Conservation (phyloP, 2,329 filamentous ascomycete species). For the Venturia nashicola region DNA sequence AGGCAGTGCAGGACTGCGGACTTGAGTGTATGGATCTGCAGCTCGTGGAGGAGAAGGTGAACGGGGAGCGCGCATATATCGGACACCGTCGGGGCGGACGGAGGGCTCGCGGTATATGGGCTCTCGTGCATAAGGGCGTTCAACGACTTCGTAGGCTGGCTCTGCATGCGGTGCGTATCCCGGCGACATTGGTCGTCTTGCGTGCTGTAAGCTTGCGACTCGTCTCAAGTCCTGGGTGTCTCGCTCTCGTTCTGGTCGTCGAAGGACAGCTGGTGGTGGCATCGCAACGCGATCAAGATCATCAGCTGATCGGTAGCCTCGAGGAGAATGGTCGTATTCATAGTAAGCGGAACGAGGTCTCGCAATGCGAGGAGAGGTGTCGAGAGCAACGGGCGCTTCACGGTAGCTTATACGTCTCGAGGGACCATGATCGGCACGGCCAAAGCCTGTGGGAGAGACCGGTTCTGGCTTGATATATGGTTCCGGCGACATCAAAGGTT, state of each 20-base stretch:
- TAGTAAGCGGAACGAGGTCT: conserved; percentile 21
- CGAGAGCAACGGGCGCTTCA: not conserved
- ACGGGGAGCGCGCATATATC: conserved; percentile 21
- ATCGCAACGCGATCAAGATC: conserved; percentile 26
- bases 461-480: conserved; percentile 10
- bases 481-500: not conserved
- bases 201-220: conserved; percentile 35
- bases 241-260: conserved; percentile 26
- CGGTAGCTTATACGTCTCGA: conserved; percentile 3
- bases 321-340: conserved; percentile 15
- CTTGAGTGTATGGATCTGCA: conserved; percentile 21
- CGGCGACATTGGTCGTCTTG: conserved; percentile 31
- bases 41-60: conserved; percentile 24
- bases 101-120: conserved; percentile 26
- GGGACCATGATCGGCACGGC: not conserved
- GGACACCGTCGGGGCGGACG: conserved; percentile 25
- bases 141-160: conserved; percentile 28
- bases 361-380: conserved; percentile 4
- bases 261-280: conserved; percentile 24
- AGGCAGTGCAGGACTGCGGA: conserved; percentile 18
- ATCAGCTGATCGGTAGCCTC: conserved; percentile 29
- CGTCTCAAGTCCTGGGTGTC: conserved; percentile 35
- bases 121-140: conserved; percentile 21
- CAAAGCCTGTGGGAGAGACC: conserved; percentile 1
- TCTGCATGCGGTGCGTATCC: conserved; percentile 22